These are phyloP conservation scores for Chlorella vulgaris DNA, from an alignment of 139 green algal genomes.

Conservation along the genomic window DNA sequence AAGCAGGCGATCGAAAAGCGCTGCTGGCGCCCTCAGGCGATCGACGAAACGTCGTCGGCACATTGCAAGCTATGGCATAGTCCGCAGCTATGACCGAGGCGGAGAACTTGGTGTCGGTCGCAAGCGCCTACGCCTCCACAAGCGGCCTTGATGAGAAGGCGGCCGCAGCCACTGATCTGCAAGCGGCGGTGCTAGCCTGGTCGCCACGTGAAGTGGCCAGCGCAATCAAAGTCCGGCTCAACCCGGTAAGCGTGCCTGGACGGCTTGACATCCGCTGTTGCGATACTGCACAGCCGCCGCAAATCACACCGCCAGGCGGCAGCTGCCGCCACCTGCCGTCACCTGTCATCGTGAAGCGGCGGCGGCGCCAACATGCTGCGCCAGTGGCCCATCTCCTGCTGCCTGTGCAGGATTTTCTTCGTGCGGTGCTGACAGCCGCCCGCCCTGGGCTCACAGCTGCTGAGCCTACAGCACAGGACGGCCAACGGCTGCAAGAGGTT, in stretches of 20 bases:
- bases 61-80: too few relatives aligned
- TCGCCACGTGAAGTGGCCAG: background rate
- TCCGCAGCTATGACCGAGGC: too few relatives aligned
- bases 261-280: background rate
- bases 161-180: background rate
- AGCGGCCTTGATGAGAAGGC: background rate
- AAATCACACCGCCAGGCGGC: background rate
- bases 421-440: background rate
- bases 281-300: background rate
- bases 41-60: too few relatives aligned
- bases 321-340: background rate
- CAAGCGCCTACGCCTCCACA: background rate
- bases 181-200: background rate
- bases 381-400: background rate
- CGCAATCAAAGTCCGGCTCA: too few relatives aligned
- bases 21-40: too few relatives aligned
- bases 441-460: background rate
- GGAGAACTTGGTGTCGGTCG: too few relatives aligned
- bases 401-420: conserved; percentile 15
- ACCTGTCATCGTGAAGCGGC: background rate
- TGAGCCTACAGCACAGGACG: background rate
- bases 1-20: too few relatives aligned
- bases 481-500: background rate
- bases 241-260: background rate
- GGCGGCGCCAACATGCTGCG: background rate